Evolutionary conservation across 2,329 filamentous ascomycete species (phyloP).

Genomic region (Thyridium curvatum): DNA sequence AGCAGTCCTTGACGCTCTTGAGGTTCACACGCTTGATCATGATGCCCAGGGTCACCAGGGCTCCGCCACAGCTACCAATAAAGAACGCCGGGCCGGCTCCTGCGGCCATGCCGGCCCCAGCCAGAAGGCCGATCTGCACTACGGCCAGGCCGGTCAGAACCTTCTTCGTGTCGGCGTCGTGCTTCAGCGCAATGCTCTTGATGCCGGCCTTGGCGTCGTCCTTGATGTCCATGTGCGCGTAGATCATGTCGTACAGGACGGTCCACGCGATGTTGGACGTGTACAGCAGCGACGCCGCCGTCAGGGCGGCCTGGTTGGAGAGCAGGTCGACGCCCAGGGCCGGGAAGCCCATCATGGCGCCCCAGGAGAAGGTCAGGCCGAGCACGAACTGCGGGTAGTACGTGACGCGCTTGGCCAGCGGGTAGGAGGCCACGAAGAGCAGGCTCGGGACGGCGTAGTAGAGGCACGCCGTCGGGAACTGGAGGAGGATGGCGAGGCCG

Average conservation of each 20-base stretch:
- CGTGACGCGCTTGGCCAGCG: slow-evolving; percentile 78
- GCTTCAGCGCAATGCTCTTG: slow-evolving; percentile 79
- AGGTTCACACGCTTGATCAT: slow-evolving; percentile 65
- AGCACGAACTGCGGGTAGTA: slow-evolving; percentile 83
- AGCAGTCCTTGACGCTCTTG: slow-evolving; percentile 60
- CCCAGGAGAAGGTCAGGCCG: slow-evolving; percentile 83
- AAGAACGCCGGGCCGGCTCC: slow-evolving; percentile 67
- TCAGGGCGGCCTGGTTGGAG: slow-evolving; percentile 52
- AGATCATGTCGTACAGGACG: slow-evolving; percentile 86
- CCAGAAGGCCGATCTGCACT: slow-evolving; percentile 63
- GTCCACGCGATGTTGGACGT: slow-evolving; percentile 80
- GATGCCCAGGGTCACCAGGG: slow-evolving; percentile 50
- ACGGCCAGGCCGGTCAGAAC: slow-evolving; percentile 66
- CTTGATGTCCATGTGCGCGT: slow-evolving; percentile 85
- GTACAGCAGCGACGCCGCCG: slow-evolving; percentile 65
- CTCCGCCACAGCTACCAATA: slow-evolving; percentile 59
- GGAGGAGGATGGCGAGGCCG: slow-evolving; percentile 67
- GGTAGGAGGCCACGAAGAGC: slow-evolving; percentile 67
- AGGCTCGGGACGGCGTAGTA: slow-evolving; percentile 74
- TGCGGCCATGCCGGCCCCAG: slow-evolving; percentile 59
- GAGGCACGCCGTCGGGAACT: slow-evolving; percentile 68
- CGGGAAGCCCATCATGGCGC: slow-evolving; percentile 81
- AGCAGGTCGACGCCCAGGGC: slow-evolving; percentile 75
- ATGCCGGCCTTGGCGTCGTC: slow-evolving; percentile 83
- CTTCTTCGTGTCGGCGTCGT: slow-evolving; percentile 70